phyloP scores from a whole-genome alignment of 805 yeast species.

The Barnettozyma botsteinii region DNA sequence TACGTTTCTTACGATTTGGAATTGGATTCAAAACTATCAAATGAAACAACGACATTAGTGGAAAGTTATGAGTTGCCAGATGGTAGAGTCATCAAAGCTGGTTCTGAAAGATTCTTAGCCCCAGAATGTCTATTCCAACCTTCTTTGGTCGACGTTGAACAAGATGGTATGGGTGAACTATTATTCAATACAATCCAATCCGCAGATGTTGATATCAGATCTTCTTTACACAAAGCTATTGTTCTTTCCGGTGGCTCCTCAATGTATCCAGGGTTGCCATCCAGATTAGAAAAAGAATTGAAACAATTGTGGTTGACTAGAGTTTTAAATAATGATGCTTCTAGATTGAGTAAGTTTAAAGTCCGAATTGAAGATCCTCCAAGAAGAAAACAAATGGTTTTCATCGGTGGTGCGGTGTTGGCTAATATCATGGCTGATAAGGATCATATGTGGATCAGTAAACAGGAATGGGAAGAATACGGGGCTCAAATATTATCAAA shows the following conservation, averaged over 20 bases:
- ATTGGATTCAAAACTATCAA: conserved; percentile 78
- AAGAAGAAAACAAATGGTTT: conserved; percentile 97
- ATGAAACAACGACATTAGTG: conserved; percentile 93
- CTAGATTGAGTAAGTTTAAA: conserved; percentile 84
- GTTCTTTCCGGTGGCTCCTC: conserved; percentile 97
- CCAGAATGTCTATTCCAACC: conserved; percentile 98
- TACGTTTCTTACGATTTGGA: conserved; percentile 93
- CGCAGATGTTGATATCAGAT: conserved; percentile 90
- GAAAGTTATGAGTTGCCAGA: conserved; percentile 93
- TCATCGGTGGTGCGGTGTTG: conserved; percentile 96
- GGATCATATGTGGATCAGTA: conserved; percentile 96
- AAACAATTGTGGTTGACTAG: conserved; percentile 93
- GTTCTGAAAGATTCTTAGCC: conserved; percentile 93
- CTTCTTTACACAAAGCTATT: conserved; percentile 83
- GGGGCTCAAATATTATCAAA: conserved; percentile 82
- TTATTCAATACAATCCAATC: conserved; percentile 88
- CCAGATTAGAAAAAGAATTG: conserved; percentile 90
- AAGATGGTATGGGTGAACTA: conserved; percentile 93
- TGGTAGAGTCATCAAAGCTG: conserved; percentile 89
- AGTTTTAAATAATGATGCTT: conserved; percentile 81
- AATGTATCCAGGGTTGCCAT: conserved; percentile 98
- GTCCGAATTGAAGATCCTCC: conserved; percentile 98
- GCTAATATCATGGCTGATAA: conserved; percentile 98
- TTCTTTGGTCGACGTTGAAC: conserved; percentile 88
- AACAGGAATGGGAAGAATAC: conserved; percentile 96